Percentiles rank a stretch among this genome's conserved stretches.
phyloP scores from a whole-genome alignment of 2,329 filamentous ascomycete species.

The Verticillium isaacii region DNA sequence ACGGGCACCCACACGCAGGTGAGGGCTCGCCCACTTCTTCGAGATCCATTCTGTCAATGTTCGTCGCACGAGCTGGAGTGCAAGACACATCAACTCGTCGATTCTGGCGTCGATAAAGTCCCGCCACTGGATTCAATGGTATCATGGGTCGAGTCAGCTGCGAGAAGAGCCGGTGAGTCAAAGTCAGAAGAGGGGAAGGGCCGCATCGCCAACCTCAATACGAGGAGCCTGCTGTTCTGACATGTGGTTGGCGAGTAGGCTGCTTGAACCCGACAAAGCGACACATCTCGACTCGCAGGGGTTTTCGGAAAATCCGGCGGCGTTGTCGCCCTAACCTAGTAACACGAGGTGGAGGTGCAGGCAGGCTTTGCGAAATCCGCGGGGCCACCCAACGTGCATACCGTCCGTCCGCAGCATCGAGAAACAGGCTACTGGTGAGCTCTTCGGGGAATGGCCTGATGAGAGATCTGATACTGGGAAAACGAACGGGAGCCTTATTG shows the following conservation, averaged over 20 bases:
- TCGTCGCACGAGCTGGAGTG: no score
- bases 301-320: not conserved
- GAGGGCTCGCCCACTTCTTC: no score
- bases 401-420: not conserved
- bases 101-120: not conserved
- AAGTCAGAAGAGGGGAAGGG: not conserved
- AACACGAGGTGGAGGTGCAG: conserved; percentile 1
- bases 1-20: no score
- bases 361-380: not conserved
- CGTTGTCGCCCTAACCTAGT: not conserved
- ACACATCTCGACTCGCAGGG: not conserved
- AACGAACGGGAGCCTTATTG: not conserved
- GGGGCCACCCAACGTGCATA: not conserved
- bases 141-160: not conserved
- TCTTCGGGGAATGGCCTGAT: not conserved
- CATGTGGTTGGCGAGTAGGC: not conserved
- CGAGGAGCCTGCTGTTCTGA: not conserved
- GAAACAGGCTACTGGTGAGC: not conserved
- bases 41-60: no score
- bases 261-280: no score
- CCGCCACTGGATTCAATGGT: not conserved
- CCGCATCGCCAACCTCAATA: not conserved
- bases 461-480: not conserved
- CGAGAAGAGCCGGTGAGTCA: not conserved
- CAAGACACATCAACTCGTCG: no score